phyloP scores from a whole-genome alignment of 495 filamentous ascomycete species.

The Barbatosphaeria neglecta region DNA sequence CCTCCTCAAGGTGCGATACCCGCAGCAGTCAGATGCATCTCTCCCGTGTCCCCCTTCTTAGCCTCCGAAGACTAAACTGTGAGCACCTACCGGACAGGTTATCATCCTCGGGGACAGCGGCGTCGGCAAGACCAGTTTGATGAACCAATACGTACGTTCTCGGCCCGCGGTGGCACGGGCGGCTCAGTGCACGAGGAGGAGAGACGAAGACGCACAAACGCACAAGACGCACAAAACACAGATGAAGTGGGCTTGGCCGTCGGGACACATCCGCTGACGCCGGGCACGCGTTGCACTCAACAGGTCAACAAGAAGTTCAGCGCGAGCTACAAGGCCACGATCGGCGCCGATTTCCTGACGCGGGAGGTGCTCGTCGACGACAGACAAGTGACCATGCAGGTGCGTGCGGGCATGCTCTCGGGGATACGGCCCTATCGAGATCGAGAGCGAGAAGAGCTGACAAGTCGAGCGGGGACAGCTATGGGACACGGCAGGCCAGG shows the following conservation, averaged over 20 bases:
- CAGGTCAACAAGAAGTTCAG: conserved; percentile 99
- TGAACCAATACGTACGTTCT: conserved; percentile 98
- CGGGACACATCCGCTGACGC: background rate
- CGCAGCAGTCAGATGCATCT: no score
- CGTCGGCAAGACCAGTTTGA: conserved; percentile 97
- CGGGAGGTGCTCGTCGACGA: conserved; percentile 98
- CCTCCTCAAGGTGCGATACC: conserved; percentile 67
- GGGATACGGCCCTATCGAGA: background rate
- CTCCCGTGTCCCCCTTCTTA: no score
- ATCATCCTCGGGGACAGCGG: conserved; percentile 98
- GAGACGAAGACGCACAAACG: no score
- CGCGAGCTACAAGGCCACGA: conserved; percentile 98
- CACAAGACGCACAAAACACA: no score
- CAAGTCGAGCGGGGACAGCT: conserved; percentile 55
- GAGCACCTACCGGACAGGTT: conserved; percentile 44
- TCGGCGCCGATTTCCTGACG: conserved; percentile 96
- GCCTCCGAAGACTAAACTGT: background rate
- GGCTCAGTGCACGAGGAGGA: no score
- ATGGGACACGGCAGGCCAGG: conserved; percentile 97
- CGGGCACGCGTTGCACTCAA: conserved; percentile 2
- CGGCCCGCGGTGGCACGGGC: background rate
- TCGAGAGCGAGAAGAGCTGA: no score
- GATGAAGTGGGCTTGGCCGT: background rate
- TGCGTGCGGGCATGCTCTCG: conserved; percentile 34
- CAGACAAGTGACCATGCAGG: conserved; percentile 96